Percentiles rank a stretch among this genome's conserved stretches.
These are phyloP conservation scores for Acer saccharum DNA, from an alignment of 345 rosid species.

Conservation along the genomic window DNA sequence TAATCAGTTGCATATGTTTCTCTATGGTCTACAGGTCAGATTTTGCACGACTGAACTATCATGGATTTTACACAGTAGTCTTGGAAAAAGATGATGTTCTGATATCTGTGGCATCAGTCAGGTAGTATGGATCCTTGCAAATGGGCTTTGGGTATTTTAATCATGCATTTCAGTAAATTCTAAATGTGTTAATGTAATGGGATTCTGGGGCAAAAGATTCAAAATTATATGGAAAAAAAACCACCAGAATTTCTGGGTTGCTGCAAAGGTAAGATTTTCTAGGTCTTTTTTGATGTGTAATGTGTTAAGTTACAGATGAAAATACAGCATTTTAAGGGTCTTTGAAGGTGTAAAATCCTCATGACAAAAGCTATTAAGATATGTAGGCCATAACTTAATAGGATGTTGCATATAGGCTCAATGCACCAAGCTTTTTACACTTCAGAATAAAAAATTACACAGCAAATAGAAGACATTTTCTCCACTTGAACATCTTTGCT, in stretches of 20 bases:
- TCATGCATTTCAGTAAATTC: neutral
- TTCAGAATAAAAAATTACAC: neutral
- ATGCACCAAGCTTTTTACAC: neutral
- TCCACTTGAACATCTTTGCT: neutral
- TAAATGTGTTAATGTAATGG: neutral
- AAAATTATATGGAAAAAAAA: neutral
- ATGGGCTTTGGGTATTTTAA: neutral
- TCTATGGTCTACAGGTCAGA: conserved; percentile 62
- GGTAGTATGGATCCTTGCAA: conserved; percentile 43
- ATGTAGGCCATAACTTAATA: neutral
- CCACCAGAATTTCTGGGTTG: neutral
- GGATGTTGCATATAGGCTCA: neutral
- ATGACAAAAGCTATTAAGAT: neutral
- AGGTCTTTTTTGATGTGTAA: neutral
- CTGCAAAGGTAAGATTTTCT: neutral
- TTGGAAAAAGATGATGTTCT: conserved; percentile 87
- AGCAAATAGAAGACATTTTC: neutral
- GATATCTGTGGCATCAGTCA: conserved; percentile 88
- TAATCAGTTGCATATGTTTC: conserved; percentile 11
- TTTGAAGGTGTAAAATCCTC: neutral
- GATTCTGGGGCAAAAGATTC: neutral
- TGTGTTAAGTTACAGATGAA: neutral
- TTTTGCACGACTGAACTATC: conserved; percentile 78
- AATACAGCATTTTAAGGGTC: too few species aligned
- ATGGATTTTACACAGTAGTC: conserved; percentile 78